Evolutionary conservation across 2,329 filamentous ascomycete species (phyloP).

Genomic region (Trichoderma semiorbis): DNA sequence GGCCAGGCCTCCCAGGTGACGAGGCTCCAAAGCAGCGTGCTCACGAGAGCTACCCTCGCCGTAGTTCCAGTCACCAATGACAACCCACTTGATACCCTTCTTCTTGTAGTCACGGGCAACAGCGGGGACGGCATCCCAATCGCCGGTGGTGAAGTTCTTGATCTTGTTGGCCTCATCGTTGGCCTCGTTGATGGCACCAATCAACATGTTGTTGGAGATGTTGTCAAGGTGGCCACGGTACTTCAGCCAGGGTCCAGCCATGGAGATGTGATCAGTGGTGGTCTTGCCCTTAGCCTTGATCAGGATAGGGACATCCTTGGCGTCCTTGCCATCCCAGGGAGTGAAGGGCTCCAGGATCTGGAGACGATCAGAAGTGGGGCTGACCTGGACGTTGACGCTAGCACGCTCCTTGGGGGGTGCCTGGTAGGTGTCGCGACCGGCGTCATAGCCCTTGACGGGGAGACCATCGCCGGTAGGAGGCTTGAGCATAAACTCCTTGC

Average conservation of each 20-base stretch:
- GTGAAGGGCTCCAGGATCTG: constrained; percentile 85
- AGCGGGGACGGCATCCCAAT: constrained; percentile 84
- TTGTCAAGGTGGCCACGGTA: constrained; percentile 99
- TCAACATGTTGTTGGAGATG: constrained; percentile 99
- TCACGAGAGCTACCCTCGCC: constrained; percentile 97
- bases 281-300: constrained; percentile 98
- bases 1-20: constrained; percentile 93
- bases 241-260: constrained; percentile 96
- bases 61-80: constrained; percentile 99
- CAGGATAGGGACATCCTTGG: constrained; percentile 76
- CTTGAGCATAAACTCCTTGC: constrained; percentile 90
- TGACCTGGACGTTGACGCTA: constrained; percentile 73
- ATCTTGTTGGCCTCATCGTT: constrained; percentile 98
- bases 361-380: constrained; percentile 87
- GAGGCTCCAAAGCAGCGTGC: constrained; percentile 95
- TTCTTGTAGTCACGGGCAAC: constrained; percentile 98
- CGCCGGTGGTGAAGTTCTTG: constrained; percentile 81
- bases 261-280: constrained; percentile 95
- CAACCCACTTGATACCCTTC: constrained; percentile 94
- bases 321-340: constrained; percentile 91
- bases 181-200: constrained; percentile 91
- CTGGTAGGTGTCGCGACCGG: constrained; percentile 92
- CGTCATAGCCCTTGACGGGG: constrained; percentile 78
- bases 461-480: constrained; percentile 78
- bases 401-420: constrained; percentile 79